Conservation (phyloP, 2,329 filamentous ascomycete genomes). For the Pseudogymnoascus sp. region DNA sequence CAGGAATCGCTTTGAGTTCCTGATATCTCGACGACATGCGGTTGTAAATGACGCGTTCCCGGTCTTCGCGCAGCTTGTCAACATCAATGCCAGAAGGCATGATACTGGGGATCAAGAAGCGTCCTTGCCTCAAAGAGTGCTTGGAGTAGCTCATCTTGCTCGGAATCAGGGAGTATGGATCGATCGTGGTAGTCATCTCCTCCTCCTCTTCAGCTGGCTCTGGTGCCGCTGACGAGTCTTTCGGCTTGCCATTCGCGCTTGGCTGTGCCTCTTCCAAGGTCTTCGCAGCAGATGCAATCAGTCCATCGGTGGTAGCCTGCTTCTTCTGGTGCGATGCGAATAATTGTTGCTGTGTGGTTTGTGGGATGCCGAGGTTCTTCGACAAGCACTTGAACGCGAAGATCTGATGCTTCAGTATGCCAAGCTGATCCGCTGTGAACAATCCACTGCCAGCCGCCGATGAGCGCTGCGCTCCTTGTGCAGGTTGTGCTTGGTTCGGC, state of each 20-base stretch:
- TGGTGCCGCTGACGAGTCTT: slow-evolving; percentile 25
- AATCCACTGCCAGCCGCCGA: slow-evolving; percentile 38
- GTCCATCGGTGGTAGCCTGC: slow-evolving; percentile 11
- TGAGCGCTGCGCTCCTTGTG: slow-evolving; percentile 18
- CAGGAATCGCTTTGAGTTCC: slow-evolving; percentile 75
- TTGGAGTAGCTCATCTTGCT: slow-evolving; percentile 67
- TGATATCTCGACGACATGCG: slow-evolving; percentile 76
- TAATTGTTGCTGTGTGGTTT: slow-evolving; percentile 71
- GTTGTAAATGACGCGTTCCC: slow-evolving; percentile 83
- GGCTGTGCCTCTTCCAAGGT: slow-evolving; percentile 27
- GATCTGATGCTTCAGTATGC: slow-evolving; percentile 75
- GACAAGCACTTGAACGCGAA: slow-evolving; percentile 83
- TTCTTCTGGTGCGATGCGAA: slow-evolving; percentile 67
- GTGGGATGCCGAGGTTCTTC: slow-evolving; percentile 76
- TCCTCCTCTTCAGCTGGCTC: slow-evolving; percentile 24
- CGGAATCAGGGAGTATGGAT: slow-evolving; percentile 48
- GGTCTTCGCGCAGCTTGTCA: slow-evolving; percentile 75
- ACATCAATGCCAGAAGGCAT: slow-evolving; percentile 85
- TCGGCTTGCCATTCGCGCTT: slow-evolving; percentile 32
- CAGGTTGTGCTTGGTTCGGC: slow-evolving; percentile 19
- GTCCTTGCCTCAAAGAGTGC: slow-evolving; percentile 66
- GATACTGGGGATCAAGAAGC: slow-evolving; percentile 75
- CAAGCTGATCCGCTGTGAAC: slow-evolving; percentile 72
- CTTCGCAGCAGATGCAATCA: slow-evolving; percentile 18
- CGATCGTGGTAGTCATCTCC: slow-evolving; percentile 10